Conservation (phyloP, 768 basidiomycete species). For the Tricholoma hemisulphureum region DNA sequence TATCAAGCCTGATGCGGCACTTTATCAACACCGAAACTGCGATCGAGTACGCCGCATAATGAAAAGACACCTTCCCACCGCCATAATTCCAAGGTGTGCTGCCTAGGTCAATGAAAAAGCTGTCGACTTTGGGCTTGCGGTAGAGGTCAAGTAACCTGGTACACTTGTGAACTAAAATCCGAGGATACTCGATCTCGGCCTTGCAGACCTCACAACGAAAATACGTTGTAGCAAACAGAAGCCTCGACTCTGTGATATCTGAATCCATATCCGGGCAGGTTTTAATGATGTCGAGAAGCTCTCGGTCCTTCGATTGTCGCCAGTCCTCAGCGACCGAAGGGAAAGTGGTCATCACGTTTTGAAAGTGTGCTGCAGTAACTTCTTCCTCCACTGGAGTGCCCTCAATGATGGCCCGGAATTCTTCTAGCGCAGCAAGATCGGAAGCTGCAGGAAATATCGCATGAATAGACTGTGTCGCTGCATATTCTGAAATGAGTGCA, state of each 20-base stretch:
- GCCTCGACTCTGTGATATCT: not conserved
- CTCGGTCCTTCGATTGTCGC: constrained; percentile 12
- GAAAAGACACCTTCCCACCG: constrained; percentile 1
- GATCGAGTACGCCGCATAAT: not conserved
- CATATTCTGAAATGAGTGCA: constrained; percentile 10
- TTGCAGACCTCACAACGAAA: constrained; percentile 7
- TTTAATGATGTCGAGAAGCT: constrained; percentile 13
- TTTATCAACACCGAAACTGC: constrained; percentile 5
- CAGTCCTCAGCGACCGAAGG: constrained; percentile 12
- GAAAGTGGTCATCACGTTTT: constrained; percentile 11
- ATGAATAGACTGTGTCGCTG: constrained; percentile 10
- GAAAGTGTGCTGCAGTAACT: constrained; percentile 12
- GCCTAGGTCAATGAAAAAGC: not conserved
- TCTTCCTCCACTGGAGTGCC: constrained; percentile 14
- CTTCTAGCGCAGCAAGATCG: constrained; percentile 14
- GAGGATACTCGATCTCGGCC: constrained; percentile 6
- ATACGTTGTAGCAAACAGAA: constrained; percentile 8
- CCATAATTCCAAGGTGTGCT: constrained; percentile 7
- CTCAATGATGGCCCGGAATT: constrained; percentile 16
- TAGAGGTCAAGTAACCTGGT: not conserved
- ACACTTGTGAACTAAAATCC: constrained; percentile 12
- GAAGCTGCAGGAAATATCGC: constrained; percentile 13
- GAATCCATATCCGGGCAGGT: not conserved
- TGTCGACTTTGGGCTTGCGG: not conserved
- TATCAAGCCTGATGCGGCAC: too few relatives aligned